A percentile compares a stretch with the other conserved stretches of the same genome.
phyloP scores from a whole-genome alignment of 2,329 filamentous ascomycete genomes.

The Fusarium sublunatum region DNA sequence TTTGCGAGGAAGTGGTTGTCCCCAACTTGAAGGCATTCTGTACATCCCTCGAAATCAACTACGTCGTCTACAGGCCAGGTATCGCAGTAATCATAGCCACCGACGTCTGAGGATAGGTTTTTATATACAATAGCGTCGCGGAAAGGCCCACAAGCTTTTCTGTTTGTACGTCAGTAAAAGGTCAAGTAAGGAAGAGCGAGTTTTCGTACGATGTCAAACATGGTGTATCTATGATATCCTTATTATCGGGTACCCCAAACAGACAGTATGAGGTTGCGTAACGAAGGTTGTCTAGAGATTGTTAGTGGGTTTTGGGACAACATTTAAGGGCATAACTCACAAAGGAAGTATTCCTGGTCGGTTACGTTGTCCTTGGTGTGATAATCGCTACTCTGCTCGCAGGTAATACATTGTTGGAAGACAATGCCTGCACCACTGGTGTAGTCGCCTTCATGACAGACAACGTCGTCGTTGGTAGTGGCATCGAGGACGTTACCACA shows the following conservation, averaged over 20 bases:
- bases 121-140: conserved; percentile 59
- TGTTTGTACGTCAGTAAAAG: conserved; percentile 44
- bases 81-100: conserved; percentile 66
- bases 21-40: conserved; percentile 57
- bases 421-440: conserved; percentile 57
- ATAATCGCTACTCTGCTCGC: conserved; percentile 63
- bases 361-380: conserved; percentile 57
- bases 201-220: conserved; percentile 62
- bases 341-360: conserved; percentile 66
- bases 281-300: conserved; percentile 66
- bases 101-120: conserved; percentile 59
- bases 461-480: conserved; percentile 60
- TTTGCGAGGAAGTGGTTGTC: conserved; percentile 62
- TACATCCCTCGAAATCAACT: conserved; percentile 56
- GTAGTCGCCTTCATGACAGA: conserved; percentile 59
- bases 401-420: conserved; percentile 63
- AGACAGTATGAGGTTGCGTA: conserved; percentile 67
- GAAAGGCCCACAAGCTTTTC: conserved; percentile 65
- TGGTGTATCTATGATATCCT: conserved; percentile 58
- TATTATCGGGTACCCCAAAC: conserved; percentile 60
- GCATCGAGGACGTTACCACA: conserved; percentile 65
- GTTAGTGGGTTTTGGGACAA: neutral
- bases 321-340: conserved; percentile 54
- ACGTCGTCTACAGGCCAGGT: conserved; percentile 57
- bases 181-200: neutral